Conservation (phyloP, 306 rosid genomes). For the Trichosanthes truncata region DNA sequence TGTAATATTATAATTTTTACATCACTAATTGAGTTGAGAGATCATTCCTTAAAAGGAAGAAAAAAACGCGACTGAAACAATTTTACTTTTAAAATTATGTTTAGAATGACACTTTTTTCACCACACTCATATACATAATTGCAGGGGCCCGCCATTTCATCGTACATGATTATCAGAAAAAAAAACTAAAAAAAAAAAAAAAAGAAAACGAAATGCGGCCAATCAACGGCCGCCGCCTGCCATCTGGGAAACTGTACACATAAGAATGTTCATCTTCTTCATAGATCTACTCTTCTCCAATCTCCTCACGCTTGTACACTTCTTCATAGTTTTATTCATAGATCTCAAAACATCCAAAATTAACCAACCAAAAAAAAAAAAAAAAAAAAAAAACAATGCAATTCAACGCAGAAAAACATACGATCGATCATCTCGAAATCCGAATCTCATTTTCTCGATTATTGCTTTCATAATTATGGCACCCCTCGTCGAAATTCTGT, state of each 20-base stretch:
- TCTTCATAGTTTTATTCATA: background rate
- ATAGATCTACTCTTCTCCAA: background rate
- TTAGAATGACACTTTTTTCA: background rate
- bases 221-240: background rate
- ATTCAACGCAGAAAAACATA: background rate
- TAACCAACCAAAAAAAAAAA: background rate
- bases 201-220: background rate
- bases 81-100: background rate
- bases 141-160: background rate
- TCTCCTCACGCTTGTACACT: background rate
- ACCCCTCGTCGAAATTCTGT: constrained; percentile 77
- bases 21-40: too few relatives aligned
- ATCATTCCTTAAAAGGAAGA: too few relatives aligned
- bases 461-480: constrained; percentile 18
- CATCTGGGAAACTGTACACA: background rate
- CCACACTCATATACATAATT: background rate
- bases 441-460: background rate
- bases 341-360: background rate
- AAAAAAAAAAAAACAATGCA: background rate
- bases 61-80: background rate
- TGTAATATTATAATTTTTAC: too few relatives aligned
- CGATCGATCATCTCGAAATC: background rate
- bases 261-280: background rate
- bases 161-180: background rate
- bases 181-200: background rate